Evolutionary conservation across 345 rosid genomes (phyloP).

Genomic region (Euphorbia peplus): DNA sequence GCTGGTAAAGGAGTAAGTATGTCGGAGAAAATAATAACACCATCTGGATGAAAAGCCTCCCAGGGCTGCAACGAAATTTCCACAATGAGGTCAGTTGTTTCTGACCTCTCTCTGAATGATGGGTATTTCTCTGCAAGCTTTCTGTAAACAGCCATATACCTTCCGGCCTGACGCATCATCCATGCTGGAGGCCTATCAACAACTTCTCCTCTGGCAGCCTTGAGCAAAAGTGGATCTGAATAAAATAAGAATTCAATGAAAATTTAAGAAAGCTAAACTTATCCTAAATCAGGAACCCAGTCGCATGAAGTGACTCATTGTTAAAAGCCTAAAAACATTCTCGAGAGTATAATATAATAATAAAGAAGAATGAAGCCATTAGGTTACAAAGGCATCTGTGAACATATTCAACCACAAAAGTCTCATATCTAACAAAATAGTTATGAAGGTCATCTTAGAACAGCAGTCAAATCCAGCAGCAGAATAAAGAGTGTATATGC

Average conservation of each 20-base stretch:
- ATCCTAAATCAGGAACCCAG: neutral
- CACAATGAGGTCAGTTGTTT: slow-evolving; percentile 90
- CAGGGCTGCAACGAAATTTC: slow-evolving; percentile 95
- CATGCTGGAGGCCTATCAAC: slow-evolving; percentile 90
- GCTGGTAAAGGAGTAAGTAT: slow-evolving; percentile 93
- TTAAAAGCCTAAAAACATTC: neutral
- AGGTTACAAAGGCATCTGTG: neutral
- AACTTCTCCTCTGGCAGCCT: slow-evolving; percentile 81
- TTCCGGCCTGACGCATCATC: slow-evolving; percentile 99
- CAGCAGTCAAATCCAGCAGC: neutral
- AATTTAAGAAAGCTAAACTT: neutral
- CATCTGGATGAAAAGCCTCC: slow-evolving; percentile 88
- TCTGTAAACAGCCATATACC: slow-evolving; percentile 95
- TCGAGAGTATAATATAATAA: neutral
- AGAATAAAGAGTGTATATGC: neutral
- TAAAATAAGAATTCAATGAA: slow-evolving; percentile 14
- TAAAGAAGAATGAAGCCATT: neutral
- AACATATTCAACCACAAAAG: neutral
- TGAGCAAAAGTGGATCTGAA: slow-evolving; percentile 77
- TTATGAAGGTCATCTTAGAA: neutral
- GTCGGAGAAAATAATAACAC: slow-evolving; percentile 92
- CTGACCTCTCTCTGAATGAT: slow-evolving; percentile 92
- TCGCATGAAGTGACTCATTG: neutral
- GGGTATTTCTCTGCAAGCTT: slow-evolving; percentile 89
- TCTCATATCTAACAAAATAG: neutral